These are phyloP conservation scores for Septoria linicola DNA, from an alignment of 2,329 filamentous ascomycete species.

Conservation along the genomic window DNA sequence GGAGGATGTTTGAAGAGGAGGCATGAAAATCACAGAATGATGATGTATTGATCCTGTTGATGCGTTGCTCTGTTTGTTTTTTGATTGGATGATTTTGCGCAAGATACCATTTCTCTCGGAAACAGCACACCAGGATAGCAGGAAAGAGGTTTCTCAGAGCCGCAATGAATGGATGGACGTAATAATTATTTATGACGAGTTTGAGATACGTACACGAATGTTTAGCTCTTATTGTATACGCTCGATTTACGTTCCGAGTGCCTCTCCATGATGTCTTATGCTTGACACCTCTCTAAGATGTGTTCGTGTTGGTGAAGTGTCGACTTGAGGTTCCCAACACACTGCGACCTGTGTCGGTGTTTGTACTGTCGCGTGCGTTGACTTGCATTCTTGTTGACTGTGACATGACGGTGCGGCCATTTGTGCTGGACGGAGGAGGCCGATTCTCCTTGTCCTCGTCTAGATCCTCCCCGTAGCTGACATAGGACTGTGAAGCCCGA, in stretches of 20 bases:
- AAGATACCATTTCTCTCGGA: constrained; percentile 6
- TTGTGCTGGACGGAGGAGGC: background rate
- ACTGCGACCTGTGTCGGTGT: background rate
- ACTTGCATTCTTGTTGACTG: background rate
- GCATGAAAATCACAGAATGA: background rate
- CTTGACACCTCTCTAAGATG: no score
- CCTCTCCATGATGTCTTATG: no score
- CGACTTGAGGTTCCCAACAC: background rate
- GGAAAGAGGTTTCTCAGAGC: background rate
- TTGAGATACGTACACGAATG: background rate
- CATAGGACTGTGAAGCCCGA: background rate
- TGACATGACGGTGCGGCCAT: background rate
- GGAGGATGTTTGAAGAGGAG: constrained; percentile 51
- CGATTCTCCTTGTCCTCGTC: constrained; percentile 11
- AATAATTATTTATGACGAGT: background rate
- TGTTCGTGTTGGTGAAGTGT: background rate
- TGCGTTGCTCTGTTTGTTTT: background rate
- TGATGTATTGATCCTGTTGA: no score
- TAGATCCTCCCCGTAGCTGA: background rate
- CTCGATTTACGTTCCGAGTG: no score
- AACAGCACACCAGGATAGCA: background rate
- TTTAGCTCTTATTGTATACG: background rate
- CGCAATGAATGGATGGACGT: background rate
- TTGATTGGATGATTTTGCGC: constrained; percentile 1
- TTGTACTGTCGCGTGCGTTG: background rate